These are phyloP conservation scores for Phycomyces blakesleeanus DNA, from an alignment of 192 early-diverging fungal species.

Conservation along the genomic window DNA sequence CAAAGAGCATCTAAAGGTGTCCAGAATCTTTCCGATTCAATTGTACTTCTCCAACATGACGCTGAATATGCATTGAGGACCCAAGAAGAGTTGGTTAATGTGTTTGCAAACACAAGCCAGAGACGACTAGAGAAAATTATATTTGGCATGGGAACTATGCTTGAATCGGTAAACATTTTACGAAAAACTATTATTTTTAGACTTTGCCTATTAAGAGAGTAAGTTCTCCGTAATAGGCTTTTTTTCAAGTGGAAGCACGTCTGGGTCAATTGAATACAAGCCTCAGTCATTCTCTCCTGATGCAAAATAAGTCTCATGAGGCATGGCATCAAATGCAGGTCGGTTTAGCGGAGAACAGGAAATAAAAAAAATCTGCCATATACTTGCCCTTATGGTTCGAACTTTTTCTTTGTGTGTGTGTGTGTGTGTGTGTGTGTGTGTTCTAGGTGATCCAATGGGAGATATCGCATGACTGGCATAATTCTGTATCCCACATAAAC, in stretches of 20 bases:
- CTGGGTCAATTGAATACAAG: not conserved
- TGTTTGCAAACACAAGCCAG: no score
- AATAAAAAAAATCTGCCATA: not conserved
- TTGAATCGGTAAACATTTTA: not conserved
- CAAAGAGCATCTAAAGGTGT: not conserved
- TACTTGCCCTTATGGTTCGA: not conserved
- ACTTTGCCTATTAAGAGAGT: not conserved
- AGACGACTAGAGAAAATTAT: no score
- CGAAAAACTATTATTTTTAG: not conserved
- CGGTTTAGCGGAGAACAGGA: not conserved
- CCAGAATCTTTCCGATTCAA: no score
- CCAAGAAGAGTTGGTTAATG: no score
- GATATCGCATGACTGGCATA: no score
- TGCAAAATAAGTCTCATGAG: not conserved
- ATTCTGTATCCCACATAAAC: no score
- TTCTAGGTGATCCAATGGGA: no score
- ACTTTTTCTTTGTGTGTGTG: not conserved
- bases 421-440: no score
- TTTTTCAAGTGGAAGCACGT: not conserved
- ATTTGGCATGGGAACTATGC: not conserved
- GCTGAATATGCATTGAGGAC: no score
- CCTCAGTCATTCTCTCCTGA: not conserved
- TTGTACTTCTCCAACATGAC: no score
- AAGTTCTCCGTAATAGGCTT: not conserved
- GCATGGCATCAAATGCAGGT: constrained; percentile 3